Base-by-base conservation (phyloP, 1,284 basidiomycete species). In the Hemileia vastatrix region DNA sequence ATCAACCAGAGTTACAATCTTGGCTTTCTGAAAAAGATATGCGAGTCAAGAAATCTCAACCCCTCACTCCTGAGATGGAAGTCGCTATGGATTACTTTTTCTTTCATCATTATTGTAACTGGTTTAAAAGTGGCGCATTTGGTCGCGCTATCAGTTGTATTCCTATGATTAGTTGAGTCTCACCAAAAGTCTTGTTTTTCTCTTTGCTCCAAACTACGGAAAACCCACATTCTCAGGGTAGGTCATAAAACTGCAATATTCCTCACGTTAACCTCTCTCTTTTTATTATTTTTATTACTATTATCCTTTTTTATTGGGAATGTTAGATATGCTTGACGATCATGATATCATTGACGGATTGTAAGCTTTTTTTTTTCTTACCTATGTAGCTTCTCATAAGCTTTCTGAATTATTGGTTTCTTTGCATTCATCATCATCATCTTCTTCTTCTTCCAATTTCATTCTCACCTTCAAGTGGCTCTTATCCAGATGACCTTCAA, bases 81-180 rank as follows among this genome's bases (percentile, higher is more conserved):
- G 72, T 80, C 4, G 86, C 88, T n/a, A 84, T 97, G 58, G 92
- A 97, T 73, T 82, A 91, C 52, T 83, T 79, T 76, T 78, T 78
- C 65, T 79, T 79, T 64, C 23, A 50, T 51, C 52, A 64, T 23
- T 67, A 65, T 63, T 71, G 68, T 58, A 68, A 72, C 45, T 77
- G 77, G 73, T 97, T 95, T 78, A 82, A 91, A 64, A 83, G 83
- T 52, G 93, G 93, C 6, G 90, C 90, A 0, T 98, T 97, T 76
- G 89, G 90, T 0, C 81, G 87, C 59, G 91, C 93, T 3, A 96
- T 95, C 75, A 85, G 88, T 61, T 86, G 77, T 6, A 79, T 83
- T 43, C 82, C 92, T 11, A 96, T 96, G 93, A 54, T 89, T 72
- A 70, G 85, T 73, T 36, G n/a, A n/a, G n/a, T n/a, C n/a, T n/a